These are phyloP conservation scores for Acacia crassicarpa DNA, from an alignment of 306 rosid genomes.

Conservation along the genomic window DNA sequence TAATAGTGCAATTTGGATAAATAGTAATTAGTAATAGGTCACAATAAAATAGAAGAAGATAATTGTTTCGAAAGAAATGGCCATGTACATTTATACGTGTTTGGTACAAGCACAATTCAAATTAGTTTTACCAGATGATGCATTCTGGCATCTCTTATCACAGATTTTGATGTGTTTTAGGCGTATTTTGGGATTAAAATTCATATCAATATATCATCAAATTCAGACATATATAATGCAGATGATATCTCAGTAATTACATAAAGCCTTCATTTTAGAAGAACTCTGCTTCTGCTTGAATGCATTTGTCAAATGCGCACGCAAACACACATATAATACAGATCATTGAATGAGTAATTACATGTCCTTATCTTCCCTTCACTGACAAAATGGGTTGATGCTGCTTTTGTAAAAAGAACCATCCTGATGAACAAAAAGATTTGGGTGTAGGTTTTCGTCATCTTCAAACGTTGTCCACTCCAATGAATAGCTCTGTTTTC, in stretches of 20 bases:
- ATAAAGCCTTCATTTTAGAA: not conserved
- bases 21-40: not conserved
- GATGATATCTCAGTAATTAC: not conserved
- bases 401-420: conserved; percentile 38
- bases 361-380: conserved; percentile 23
- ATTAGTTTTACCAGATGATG: not conserved
- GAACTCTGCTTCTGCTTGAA: not conserved
- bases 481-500: conserved; percentile 56
- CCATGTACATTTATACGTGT: not conserved
- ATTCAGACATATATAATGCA: not conserved
- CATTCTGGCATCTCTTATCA: not conserved
- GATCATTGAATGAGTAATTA: conserved; percentile 19
- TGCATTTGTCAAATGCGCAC: not conserved
- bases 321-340: not conserved
- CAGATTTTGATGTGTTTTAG: not conserved
- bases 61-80: not conserved
- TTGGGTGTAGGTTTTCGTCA: conserved; percentile 78
- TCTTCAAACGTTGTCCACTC: conserved; percentile 79
- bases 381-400: conserved; percentile 54
- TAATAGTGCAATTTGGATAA: not conserved
- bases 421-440: conserved; percentile 47
- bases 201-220: not conserved
- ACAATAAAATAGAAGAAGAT: not conserved
- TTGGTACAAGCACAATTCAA: not conserved
- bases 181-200: not conserved